These are phyloP conservation scores for Aureobasidium namibiae DNA, from an alignment of 2,329 filamentous ascomycete species.

Conservation along the genomic window DNA sequence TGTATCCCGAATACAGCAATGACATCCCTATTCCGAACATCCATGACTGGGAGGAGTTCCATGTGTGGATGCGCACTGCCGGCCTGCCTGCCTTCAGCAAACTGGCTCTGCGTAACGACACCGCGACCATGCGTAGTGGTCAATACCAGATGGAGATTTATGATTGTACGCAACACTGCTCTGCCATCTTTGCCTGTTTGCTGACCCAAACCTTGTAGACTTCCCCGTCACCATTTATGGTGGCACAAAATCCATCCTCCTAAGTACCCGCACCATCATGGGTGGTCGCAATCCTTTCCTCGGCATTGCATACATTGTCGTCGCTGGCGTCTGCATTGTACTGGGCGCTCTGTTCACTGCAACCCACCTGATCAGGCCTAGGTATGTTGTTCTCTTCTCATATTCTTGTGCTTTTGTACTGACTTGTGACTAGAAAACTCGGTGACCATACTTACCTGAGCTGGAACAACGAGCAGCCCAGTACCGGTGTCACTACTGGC, in stretches of 20 bases:
- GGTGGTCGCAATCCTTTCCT: conserved; percentile 93
- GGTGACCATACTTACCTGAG: conserved; percentile 96
- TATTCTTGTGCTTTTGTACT: neutral
- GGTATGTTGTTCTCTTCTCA: conserved; percentile 46
- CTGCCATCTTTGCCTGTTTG: neutral
- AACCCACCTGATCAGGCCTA: conserved; percentile 83
- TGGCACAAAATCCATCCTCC: conserved; percentile 81
- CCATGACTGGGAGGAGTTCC: conserved; percentile 71
- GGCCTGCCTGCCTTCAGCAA: conserved; percentile 93
- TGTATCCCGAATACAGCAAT: conserved; percentile 65
- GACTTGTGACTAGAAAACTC: conserved; percentile 60
- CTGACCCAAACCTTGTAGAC: conserved; percentile 42
- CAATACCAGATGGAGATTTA: conserved; percentile 69
- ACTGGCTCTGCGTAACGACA: conserved; percentile 75
- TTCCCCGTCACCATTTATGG: conserved; percentile 73
- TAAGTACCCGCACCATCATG: conserved; percentile 86
- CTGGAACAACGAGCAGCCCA: conserved; percentile 72
- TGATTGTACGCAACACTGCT: conserved; percentile 54
- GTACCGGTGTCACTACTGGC: conserved; percentile 45
- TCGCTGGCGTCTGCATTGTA: conserved; percentile 85
- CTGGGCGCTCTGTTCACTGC: conserved; percentile 82
- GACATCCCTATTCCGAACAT: conserved; percentile 61
- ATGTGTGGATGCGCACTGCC: conserved; percentile 98
- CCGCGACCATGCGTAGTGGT: conserved; percentile 56
- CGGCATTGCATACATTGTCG: conserved; percentile 90